Evolutionary conservation across 192 early-diverging fungal species (phyloP), one percentile per base, ranked within the genome.

Genomic region (Allomyces macrogynus): DNA sequence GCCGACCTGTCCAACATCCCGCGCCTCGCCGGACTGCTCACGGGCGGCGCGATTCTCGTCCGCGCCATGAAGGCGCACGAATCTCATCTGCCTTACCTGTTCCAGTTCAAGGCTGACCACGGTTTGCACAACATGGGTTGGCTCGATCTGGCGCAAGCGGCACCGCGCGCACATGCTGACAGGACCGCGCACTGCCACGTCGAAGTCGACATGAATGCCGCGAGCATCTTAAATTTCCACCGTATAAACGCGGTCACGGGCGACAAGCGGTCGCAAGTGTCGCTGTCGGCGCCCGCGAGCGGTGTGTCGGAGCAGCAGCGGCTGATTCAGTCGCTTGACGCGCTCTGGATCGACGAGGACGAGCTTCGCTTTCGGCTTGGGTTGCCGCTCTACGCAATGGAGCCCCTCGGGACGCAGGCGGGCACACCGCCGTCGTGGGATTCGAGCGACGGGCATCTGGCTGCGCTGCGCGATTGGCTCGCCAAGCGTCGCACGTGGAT

Each of bases 61-160:
- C 77, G 72, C 0, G 61, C 63, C 10, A 86, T 86, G 64, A 80
- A 90, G n/a, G 78, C 85, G 2, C 86, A 82, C 67, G 93, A 90
- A 71, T 74, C 86, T 10, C 93, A 95, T 71, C 70, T 95, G 42
- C 80, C 88, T 0, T 93, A 86, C 66, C 71, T 81, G 3, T 70
- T 89, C 20, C 93, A 95, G 77, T 92, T 93, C 66, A 75, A 90
- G 63, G 77, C 92, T 62, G 90, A 95, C 65, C 85, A 86, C 68
- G 90, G 90, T 62, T 71, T 95, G 20, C 87, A 86, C 65, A 90
- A 90, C 1, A 91, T 92, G 88, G 86, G 86, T 43, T 89, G 82
- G 78, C 72, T 93, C 14, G 71, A 83, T 32, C 62, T 90, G 23
- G 68, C 70, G 11, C 73, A 82, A 24, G 10, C 63, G 61, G 49